Evolutionary conservation across 176 grass and related monocot genomes (phyloP), one percentile per base, ranked within the genome.

Genomic region (Dendrocalamus sinicus): DNA sequence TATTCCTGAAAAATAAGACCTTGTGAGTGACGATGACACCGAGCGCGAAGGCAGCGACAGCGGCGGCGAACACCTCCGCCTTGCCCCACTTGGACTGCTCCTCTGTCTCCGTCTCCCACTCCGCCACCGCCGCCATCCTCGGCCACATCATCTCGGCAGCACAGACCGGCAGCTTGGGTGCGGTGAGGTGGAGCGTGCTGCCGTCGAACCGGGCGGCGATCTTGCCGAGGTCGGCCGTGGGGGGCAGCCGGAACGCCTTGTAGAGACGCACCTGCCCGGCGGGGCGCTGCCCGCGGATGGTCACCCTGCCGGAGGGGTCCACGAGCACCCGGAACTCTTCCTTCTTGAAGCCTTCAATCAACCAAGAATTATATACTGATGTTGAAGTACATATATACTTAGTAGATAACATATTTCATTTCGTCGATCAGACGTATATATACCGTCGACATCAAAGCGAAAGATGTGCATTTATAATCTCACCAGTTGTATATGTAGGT

Each of bases 291-390:
- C 90, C 86, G 73, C 72, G 84, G n/a, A 97, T 81, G 35, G 72
- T 83, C 57, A 97, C 47, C 30, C 86, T 80, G 4, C 88, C 88
- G 30, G 76, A 73, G 67, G 16, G n/a, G 73, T 91, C 86, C 44
- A 92, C 39, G 13, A 79, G 81, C 8, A 94, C 86, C 72, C 40
- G 77, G 69, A 97, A 86, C 59, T 94, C 90, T 20, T 92, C 88
- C 63, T 87, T 89, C 55, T 44, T 92, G 81, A 94, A 88, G 17
- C 90, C 89, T 95, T 75, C 32, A 61, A 8, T 16, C 3, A 61
- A 24, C 28, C 64, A 67, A 67, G 64, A 67, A 39, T 3, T 43
- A 43, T 43, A 43, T 8, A 8, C 41, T 12, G 5, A 30, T 14
- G 11, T 11, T 30, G 24, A 14, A 28, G 24, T 4, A 64, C 23